Conservation (phyloP, 495 filamentous ascomycete species). For the Xylaria longipes region DNA sequence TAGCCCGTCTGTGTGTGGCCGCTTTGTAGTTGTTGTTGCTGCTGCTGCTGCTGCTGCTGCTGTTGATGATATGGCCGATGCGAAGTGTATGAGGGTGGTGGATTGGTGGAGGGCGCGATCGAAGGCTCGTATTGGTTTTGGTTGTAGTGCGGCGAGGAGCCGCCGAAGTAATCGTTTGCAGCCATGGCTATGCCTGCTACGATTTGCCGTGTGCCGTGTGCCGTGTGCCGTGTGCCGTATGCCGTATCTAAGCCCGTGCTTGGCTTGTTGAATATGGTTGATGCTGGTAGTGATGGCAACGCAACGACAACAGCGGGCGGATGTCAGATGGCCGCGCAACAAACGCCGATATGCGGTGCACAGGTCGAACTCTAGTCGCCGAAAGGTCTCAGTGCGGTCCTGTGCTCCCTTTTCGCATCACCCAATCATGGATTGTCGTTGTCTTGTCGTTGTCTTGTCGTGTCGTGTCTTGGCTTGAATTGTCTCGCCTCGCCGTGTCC, state of each 20-base stretch:
- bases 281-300: not conserved
- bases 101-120: constrained; percentile 27
- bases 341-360: not conserved
- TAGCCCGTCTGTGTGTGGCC: constrained; percentile 48
- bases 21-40: not conserved
- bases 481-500: not conserved
- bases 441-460: not conserved
- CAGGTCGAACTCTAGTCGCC: not conserved
- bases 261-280: not conserved
- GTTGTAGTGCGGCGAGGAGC: constrained; percentile 49
- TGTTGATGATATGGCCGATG: constrained; percentile 19
- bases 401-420: not conserved
- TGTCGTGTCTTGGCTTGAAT: too few relatives aligned
- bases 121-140: constrained; percentile 36
- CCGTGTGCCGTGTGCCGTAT: not conserved
- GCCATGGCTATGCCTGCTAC: constrained; percentile 70
- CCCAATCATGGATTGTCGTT: not conserved
- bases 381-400: not conserved
- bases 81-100: constrained; percentile 40
- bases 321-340: not conserved
- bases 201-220: not conserved
- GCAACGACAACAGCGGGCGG: not conserved
- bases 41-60: not conserved
- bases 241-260: not conserved
- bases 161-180: constrained; percentile 80